phyloP scores from a whole-genome alignment of 805 yeast species.

The Komagataella pseudopastoris region DNA sequence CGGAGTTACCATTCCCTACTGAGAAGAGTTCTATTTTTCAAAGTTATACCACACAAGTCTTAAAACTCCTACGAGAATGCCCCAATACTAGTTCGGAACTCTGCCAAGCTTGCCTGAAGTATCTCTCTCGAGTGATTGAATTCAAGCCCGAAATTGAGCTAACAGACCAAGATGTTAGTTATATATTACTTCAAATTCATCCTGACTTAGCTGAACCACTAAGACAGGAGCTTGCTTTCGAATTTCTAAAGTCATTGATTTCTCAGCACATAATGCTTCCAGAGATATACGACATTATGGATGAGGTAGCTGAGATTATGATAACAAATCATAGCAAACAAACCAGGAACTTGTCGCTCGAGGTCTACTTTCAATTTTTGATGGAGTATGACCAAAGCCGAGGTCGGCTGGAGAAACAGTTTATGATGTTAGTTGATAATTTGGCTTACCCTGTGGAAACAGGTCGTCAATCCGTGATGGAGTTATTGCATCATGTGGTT shows the following conservation, averaged over 20 bases:
- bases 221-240: constrained; percentile 79
- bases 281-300: constrained; percentile 84
- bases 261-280: constrained; percentile 65
- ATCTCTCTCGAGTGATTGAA: constrained; percentile 58
- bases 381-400: constrained; percentile 93
- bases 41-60: constrained; percentile 43
- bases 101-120: constrained; percentile 68
- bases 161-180: constrained; percentile 61
- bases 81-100: constrained; percentile 70
- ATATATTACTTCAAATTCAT: constrained; percentile 53
- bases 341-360: constrained; percentile 74
- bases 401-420: constrained; percentile 71
- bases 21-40: constrained; percentile 38
- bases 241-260: constrained; percentile 68
- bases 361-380: constrained; percentile 70
- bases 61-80: constrained; percentile 55
- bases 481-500: constrained; percentile 59
- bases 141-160: constrained; percentile 51
- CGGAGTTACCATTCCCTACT: constrained; percentile 50
- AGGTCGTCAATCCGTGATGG: constrained; percentile 88
- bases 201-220: constrained; percentile 89
- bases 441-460: constrained; percentile 71
- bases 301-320: constrained; percentile 69
- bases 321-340: constrained; percentile 77
- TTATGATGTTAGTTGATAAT: constrained; percentile 69